Base-by-base conservation (phyloP, 2,329 filamentous ascomycete genomes). In the Aspergillus aculeatinus region DNA sequence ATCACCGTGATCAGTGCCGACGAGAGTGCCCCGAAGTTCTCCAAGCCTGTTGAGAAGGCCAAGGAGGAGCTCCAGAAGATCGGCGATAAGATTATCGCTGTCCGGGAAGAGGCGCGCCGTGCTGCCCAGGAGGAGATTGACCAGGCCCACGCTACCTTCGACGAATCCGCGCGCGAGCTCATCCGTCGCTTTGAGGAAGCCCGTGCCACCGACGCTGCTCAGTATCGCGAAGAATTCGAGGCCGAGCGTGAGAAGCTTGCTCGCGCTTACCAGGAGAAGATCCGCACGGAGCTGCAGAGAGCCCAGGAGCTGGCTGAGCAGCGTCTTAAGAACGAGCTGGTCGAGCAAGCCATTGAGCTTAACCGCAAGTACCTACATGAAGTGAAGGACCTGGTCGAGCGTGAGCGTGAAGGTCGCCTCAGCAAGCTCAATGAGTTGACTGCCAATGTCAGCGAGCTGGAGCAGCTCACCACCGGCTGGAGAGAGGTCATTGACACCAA, bases 1-100 rank as follows among this genome's bases (percentile, higher is more conserved):
- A 96, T 99, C 72, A 88, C 91, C 9, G 91, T 96, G 51, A 88
- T 97, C 74, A 96, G 97, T 76, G 90, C 90, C 60, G 94, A 96
- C 74, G 86, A 89, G 62, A 86, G 91, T 59, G 86, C 89, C 63
- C 84, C 84, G 67, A 92, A 89, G 76, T 96, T 95, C 78, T 87
- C 86, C 55, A 84, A 85, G 2, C 89, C 92, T 1, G 87, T 99
- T 60, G 81, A 84, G 67, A 93, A 95, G 81, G 93, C 94, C 63
- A 98, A 97, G 83, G 82, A 83, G 56, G 90, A 96, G 67, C 82
- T 98, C 55, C 79, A 83, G 72, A 89, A 88, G 75, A 88, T 98
- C 57, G 91, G 92, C 63, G 79, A 83, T 61, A 90, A 93, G 78
- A 92, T 99, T 72, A 83, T 85, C 65, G 82, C 83, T 29, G 83